Base-by-base conservation (phyloP, 2,329 filamentous ascomycete genomes). In the Pezicula carpinea region DNA sequence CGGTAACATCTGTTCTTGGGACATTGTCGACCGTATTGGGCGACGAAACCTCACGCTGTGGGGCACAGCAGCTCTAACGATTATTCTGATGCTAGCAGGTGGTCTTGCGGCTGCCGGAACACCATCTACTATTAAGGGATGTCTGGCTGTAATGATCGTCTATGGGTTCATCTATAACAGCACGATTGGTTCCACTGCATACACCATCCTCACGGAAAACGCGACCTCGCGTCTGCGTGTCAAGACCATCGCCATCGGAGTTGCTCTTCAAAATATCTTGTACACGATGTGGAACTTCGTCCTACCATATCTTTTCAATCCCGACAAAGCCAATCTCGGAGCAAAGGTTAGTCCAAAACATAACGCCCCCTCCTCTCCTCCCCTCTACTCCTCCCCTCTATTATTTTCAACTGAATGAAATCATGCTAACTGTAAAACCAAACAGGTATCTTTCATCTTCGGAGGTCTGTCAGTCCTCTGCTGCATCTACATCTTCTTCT, bases 401-500 rank as follows among this genome's bases (percentile, higher is more conserved):
- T 34, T n/a, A 17, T 6, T 19, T 38, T 5, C 10, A 6, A 38
- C 8, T n/a, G 11, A 15, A 36, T 13, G 26, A 29, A 11, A 2
- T 29, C 8, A 29, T 11, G 11, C 19, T 23, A 7, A 40, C 21
- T 40, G 6, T 15, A 15, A 11, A 5, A 5, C 38, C 14, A 1
- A n/a, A 13, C 26, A 40, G 38, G 19, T 40, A 3, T 40, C 59
- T 0, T 72, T 71, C 36, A 53, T 70, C 3, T 71, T 67, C 40
- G 63, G 60, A 1, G 66, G 57, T 0, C 36, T 69, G 5, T 53
- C 56, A 7, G 51, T 67, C 5, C 44, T 67, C 4, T 66, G 54
- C 15, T 48, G 64, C n/a, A 51, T 65, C 13, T 66, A 60, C 45
- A 39, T 67, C 39, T 68, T 60, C 59, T 61, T 60, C 48, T 65